These are phyloP conservation scores for Acanthamoeba divionensis DNA, from an alignment of 208 protist species.

Conservation along the genomic window DNA sequence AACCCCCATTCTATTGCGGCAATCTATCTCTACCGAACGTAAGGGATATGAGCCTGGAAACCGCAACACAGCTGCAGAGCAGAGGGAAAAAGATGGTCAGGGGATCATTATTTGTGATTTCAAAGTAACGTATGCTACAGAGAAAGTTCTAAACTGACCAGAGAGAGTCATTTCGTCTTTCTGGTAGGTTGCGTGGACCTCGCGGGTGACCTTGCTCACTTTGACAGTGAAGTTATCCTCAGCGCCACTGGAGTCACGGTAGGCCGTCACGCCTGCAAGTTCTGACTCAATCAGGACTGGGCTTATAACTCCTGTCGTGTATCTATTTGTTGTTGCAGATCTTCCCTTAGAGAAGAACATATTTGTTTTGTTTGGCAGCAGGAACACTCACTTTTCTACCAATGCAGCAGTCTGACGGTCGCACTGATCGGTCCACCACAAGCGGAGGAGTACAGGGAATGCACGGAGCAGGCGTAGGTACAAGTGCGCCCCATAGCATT, in stretches of 20 bases:
- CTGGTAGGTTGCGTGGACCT: constrained; percentile 46
- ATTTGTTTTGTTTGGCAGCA: background rate
- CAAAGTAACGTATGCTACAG: no score
- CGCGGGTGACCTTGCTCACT: constrained; percentile 20
- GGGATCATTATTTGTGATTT: no score
- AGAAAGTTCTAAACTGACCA: background rate
- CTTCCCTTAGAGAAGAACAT: background rate
- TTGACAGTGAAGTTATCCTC: constrained; percentile 22
- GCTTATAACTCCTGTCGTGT: constrained; percentile 16
- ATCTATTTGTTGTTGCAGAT: background rate
- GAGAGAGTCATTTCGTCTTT: constrained; percentile 44
- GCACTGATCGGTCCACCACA: constrained; percentile 50
- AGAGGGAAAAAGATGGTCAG: no score
- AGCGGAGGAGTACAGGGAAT: constrained; percentile 18
- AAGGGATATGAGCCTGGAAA: constrained; percentile 15
- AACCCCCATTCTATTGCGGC: background rate
- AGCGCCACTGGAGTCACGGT: background rate
- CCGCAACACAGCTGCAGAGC: constrained; percentile 39
- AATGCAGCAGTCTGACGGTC: constrained; percentile 10
- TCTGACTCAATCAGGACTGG: constrained; percentile 47
- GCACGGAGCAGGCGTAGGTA: constrained; percentile 40
- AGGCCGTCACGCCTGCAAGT: background rate
- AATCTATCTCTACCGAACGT: constrained; percentile 39
- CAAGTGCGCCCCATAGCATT: background rate
- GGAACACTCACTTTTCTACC: constrained; percentile 10